Conservation (phyloP, 148 eudicot species). For the Rhododendron ferrugineum region DNA sequence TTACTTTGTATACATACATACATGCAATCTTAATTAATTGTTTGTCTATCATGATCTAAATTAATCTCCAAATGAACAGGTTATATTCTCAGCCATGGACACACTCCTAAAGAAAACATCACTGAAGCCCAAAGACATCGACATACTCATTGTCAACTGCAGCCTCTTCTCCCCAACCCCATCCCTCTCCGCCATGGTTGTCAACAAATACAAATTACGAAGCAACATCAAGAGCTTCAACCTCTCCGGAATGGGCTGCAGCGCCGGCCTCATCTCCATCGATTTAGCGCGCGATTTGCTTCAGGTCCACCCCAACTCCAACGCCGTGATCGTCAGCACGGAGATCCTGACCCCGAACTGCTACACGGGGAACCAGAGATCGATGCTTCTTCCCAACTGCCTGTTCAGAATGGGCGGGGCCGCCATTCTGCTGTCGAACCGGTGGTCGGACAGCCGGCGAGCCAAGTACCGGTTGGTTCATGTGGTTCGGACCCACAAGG, state of each 20-base stretch:
- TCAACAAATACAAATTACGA: slow-evolving; percentile 22
- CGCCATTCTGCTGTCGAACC: slow-evolving; percentile 21
- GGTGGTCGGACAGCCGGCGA: slow-evolving; percentile 1
- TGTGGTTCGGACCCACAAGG: slow-evolving; percentile 23
- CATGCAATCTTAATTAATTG: background rate
- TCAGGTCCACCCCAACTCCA: slow-evolving; percentile 20
- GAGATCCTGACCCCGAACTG: slow-evolving; percentile 18
- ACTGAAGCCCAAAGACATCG: slow-evolving; percentile 22
- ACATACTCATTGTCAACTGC: slow-evolving; percentile 19
- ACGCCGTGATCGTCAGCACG: slow-evolving; percentile 21
- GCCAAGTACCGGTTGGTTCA: slow-evolving; percentile 21
- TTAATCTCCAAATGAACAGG: background rate
- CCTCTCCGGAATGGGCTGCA: slow-evolving; percentile 23
- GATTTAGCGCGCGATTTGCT: slow-evolving; percentile 17
- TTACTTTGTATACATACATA: background rate
- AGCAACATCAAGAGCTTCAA: slow-evolving; percentile 20
- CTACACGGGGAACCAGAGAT: slow-evolving; percentile 19
- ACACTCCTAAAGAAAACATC: slow-evolving; percentile 13
- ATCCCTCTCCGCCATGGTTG: slow-evolving; percentile 21
- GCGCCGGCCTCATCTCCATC: slow-evolving; percentile 20
- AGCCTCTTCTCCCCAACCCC: slow-evolving; percentile 20
- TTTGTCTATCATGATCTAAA: background rate
- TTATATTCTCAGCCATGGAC: slow-evolving; percentile 24
- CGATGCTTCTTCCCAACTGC: slow-evolving; percentile 26
- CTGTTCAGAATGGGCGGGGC: slow-evolving; percentile 26